A percentile compares a stretch with the other conserved stretches of the same genome.
phyloP scores from a whole-genome alignment of 2,329 filamentous ascomycete genomes.

The Hypoxylon rubiginosum region DNA sequence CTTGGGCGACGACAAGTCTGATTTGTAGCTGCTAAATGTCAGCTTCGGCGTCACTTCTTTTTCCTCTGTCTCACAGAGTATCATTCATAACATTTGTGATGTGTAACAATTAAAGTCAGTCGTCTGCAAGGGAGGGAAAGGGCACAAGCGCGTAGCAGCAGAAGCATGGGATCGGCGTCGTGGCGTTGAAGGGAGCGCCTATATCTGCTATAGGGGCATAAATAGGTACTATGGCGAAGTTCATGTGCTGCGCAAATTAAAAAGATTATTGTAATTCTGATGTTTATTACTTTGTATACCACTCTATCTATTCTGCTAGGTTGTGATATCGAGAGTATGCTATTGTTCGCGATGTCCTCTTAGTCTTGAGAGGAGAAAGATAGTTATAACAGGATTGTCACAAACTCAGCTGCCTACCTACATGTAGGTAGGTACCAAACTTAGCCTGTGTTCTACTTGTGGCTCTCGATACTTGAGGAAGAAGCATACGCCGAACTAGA shows the following conservation, averaged over 20 bases:
- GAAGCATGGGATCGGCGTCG: constrained; percentile 41
- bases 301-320: not conserved
- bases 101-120: constrained; percentile 18
- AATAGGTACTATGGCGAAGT: constrained; percentile 20
- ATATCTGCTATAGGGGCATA: constrained; percentile 19
- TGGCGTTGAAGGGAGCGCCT: constrained; percentile 34
- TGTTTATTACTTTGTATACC: constrained; percentile 24
- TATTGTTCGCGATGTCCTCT: too few relatives aligned
- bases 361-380: too few relatives aligned
- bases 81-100: constrained; percentile 3
- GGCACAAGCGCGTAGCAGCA: constrained; percentile 7
- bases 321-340: not conserved
- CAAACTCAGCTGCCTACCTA: too few relatives aligned
- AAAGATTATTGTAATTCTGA: constrained; percentile 11
- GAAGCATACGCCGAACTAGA: too few relatives aligned
- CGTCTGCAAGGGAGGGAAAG: constrained; percentile 15
- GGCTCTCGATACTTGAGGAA: too few relatives aligned
- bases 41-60: not conserved
- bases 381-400: too few relatives aligned
- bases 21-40: not conserved
- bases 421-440: too few relatives aligned
- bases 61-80: not conserved
- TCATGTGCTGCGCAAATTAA: constrained; percentile 13
- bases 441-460: too few relatives aligned
- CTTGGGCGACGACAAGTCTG: not conserved